Evolutionary conservation across 805 yeast species (phyloP), one percentile per base, ranked within the genome.

Genomic region (Priceomyces medius): DNA sequence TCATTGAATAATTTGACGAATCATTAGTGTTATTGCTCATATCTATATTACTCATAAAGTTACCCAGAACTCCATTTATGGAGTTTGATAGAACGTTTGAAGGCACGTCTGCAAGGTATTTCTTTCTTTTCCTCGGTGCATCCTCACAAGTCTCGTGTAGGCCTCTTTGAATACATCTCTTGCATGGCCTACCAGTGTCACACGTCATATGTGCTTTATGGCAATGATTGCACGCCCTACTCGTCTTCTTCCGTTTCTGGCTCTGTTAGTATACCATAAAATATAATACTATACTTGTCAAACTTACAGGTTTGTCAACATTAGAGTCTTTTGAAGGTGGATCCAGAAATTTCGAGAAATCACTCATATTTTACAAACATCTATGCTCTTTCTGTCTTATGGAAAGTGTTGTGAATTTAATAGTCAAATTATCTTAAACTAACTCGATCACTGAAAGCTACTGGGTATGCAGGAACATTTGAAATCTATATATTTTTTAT

Each of bases 191-290:
- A 57, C 67, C 76, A 42, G 81, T 78, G 52, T 90, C 97, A 61
- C 99, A 91, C 0, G 97, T 87, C 73, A 90, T 79, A 60, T 91
- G 99, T 2, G 95, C 86, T 53, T 81, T 79, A 45, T 90, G 89
- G 58, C 99, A 91, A 63, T 90, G 93, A 31, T 79, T 78, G 53
- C 99, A 91, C 4, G 99, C 98, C 42, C 95, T 72, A 6, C 82
- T 72, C 0, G 93, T 90, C 58, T 90, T 90, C 54, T 76, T 76
- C 31, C 74, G 53, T 47, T 59, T 65, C 68, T 63, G 34, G 36
- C 29, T 16, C 9, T 35, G 14, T 23, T 13, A 35, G 29, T 35
- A 24, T 20, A 32, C 10, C 17, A 7, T 32, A 7, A n/a, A 7
- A 8, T 12, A 21, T 35, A 23, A 35, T 21, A 32, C n/a, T 7